Evolutionary conservation across 2,329 filamentous ascomycete species (phyloP).

Genomic region (Alternaria sp.): DNA sequence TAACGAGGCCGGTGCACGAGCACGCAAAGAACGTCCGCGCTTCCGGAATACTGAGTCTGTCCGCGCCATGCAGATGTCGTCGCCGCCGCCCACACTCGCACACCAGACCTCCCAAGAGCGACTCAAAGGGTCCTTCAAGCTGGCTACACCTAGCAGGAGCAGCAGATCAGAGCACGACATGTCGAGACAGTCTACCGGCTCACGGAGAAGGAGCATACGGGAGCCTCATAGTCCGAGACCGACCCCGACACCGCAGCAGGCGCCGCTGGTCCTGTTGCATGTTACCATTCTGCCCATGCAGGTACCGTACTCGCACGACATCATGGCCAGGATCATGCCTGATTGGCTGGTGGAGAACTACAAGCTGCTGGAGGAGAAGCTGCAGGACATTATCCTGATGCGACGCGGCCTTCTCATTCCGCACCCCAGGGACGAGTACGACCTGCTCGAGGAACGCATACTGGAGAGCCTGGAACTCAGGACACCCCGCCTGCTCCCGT

Average conservation of each 20-base stretch:
- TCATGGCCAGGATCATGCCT: slow-evolving; percentile 60
- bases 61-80: slow-evolving; percentile 74
- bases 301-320: slow-evolving; percentile 63
- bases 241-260: slow-evolving; percentile 51
- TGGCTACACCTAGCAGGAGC: slow-evolving; percentile 41
- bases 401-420: slow-evolving; percentile 76
- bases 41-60: slow-evolving; percentile 75
- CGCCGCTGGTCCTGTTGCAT: slow-evolving; percentile 78
- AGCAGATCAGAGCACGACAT: slow-evolving; percentile 40
- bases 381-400: slow-evolving; percentile 72
- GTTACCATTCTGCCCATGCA: slow-evolving; percentile 76
- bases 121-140: slow-evolving; percentile 40
- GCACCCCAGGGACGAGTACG: slow-evolving; percentile 81
- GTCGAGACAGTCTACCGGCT: slow-evolving; percentile 36
- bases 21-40: slow-evolving; percentile 65
- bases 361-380: slow-evolving; percentile 71
- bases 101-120: slow-evolving; percentile 41
- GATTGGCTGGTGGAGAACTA: slow-evolving; percentile 63
- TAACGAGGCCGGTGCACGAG: slow-evolving; percentile 46
- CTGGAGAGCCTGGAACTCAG: slow-evolving; percentile 77
- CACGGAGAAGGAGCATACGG: slow-evolving; percentile 34
- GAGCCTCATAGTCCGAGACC: slow-evolving; percentile 37
- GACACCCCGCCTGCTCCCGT: slow-evolving; percentile 72
- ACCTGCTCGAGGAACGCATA: slow-evolving; percentile 77
- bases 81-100: slow-evolving; percentile 51